A percentile compares a stretch with the other conserved stretches of the same genome.
These are phyloP conservation scores for Candida tropicalis DNA, from an alignment of 1,139 yeast genomes.

Conservation along the genomic window DNA sequence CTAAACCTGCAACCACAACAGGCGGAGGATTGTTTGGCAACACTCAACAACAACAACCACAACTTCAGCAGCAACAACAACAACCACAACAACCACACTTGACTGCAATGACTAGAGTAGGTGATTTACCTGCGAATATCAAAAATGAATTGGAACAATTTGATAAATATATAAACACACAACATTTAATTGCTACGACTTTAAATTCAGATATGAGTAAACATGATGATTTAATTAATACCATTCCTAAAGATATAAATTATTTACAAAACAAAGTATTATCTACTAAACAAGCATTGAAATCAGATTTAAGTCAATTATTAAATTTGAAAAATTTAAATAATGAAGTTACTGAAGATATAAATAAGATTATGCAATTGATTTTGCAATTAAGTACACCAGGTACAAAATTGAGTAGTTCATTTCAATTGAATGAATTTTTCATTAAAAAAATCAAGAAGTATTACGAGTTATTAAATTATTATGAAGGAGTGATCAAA, in stretches of 20 bases:
- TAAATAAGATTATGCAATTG: constrained; percentile 67
- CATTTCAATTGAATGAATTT: constrained; percentile 49
- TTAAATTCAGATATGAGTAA: constrained; percentile 63
- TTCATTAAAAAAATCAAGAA: constrained; percentile 61
- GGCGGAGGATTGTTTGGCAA: constrained; percentile 23
- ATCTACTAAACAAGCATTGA: constrained; percentile 69
- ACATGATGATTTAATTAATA: constrained; percentile 70
- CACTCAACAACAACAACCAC: constrained; percentile 9
- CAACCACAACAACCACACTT: constrained; percentile 41
- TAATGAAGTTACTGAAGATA: constrained; percentile 67
- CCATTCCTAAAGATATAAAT: constrained; percentile 84
- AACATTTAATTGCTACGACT: constrained; percentile 80
- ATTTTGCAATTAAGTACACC: constrained; percentile 68
- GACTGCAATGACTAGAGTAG: constrained; percentile 84
- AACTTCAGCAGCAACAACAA: constrained; percentile 12
- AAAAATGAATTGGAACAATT: constrained; percentile 75
- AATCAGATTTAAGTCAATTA: constrained; percentile 42
- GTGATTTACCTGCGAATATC: constrained; percentile 79
- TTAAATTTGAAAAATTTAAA: constrained; percentile 40
- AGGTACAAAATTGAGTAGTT: constrained; percentile 64
- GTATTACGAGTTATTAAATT: constrained; percentile 63
- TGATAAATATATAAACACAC: constrained; percentile 82
- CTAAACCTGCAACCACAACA: constrained; percentile 9
- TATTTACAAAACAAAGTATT: constrained; percentile 65
- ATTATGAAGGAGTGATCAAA: constrained; percentile 74